Conservation (phyloP, 2,329 filamentous ascomycete genomes). For the Ophiostoma tasmaniense region DNA sequence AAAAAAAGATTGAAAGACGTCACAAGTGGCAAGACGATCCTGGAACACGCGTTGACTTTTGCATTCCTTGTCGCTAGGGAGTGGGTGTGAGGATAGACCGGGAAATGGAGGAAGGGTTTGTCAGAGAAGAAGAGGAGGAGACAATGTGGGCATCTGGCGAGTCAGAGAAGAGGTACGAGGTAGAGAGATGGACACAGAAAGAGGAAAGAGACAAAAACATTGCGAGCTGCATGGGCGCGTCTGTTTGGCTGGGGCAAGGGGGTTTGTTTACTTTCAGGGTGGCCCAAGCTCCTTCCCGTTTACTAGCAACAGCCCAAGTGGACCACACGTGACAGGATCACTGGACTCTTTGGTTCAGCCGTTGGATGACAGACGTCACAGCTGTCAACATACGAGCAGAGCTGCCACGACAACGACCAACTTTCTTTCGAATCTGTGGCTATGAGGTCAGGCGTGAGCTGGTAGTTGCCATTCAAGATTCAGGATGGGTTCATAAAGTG, state of each 20-base stretch:
- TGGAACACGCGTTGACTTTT: neutral
- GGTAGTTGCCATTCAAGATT: neutral
- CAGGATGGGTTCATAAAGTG: neutral
- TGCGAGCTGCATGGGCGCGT: constrained; percentile 4
- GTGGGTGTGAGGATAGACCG: neutral
- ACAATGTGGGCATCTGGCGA: neutral
- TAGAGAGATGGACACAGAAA: neutral
- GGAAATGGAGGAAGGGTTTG: neutral
- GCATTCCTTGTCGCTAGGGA: neutral
- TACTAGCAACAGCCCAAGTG: constrained; percentile 12
- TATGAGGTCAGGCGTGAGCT: no score
- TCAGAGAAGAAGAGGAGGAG: neutral
- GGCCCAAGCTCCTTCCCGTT: constrained; percentile 20
- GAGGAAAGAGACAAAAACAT: neutral
- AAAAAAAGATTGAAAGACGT: neutral
- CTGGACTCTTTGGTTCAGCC: neutral
- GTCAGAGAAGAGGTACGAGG: neutral
- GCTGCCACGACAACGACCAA: neutral
- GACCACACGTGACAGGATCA: neutral
- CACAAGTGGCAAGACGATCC: neutral
- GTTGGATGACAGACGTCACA: neutral
- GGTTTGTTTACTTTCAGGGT: constrained; percentile 24
- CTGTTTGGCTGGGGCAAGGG: constrained; percentile 12
- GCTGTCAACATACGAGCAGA: neutral
- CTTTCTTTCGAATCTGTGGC: neutral